These are phyloP conservation scores for Trematosphaeria pertusa DNA, from an alignment of 2,329 filamentous ascomycete genomes.

Conservation along the genomic window DNA sequence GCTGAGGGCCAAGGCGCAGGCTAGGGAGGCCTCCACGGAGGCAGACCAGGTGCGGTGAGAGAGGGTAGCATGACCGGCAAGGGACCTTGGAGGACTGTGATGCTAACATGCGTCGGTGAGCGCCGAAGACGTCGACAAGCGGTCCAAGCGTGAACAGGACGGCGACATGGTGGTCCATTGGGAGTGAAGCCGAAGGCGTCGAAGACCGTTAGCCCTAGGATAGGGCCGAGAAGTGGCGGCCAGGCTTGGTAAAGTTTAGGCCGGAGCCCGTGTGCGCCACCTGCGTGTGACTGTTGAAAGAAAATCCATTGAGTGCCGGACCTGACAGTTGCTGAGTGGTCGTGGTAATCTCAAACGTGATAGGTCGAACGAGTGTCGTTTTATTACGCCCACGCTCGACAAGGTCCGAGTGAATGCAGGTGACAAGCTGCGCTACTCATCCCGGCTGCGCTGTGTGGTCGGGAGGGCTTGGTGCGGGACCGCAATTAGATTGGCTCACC, in stretches of 20 bases:
- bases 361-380: constrained; percentile 4
- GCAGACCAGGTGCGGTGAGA: constrained; percentile 10
- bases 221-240: constrained; percentile 2
- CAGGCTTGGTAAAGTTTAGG: constrained; percentile 3
- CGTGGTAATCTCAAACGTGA: not conserved
- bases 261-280: constrained; percentile 6
- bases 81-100: constrained; percentile 5
- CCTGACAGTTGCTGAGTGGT: constrained; percentile 2
- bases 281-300: constrained; percentile 13
- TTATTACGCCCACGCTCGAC: constrained; percentile 6
- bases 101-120: constrained; percentile 4
- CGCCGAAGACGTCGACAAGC: constrained; percentile 5
- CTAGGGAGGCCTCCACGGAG: constrained; percentile 12
- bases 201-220: constrained; percentile 4
- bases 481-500: constrained; percentile 7
- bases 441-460: constrained; percentile 7
- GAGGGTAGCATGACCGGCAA: constrained; percentile 9
- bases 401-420: constrained; percentile 7
- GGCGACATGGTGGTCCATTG: not conserved
- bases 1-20: constrained; percentile 13
- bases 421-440: not conserved
- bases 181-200: constrained; percentile 4
- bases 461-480: not conserved
- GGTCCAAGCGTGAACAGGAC: not conserved
- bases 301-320: not conserved